Evolutionary conservation across 2,329 filamentous ascomycete genomes (phyloP).

Genomic region (Penicillium fuscoglaucum): DNA sequence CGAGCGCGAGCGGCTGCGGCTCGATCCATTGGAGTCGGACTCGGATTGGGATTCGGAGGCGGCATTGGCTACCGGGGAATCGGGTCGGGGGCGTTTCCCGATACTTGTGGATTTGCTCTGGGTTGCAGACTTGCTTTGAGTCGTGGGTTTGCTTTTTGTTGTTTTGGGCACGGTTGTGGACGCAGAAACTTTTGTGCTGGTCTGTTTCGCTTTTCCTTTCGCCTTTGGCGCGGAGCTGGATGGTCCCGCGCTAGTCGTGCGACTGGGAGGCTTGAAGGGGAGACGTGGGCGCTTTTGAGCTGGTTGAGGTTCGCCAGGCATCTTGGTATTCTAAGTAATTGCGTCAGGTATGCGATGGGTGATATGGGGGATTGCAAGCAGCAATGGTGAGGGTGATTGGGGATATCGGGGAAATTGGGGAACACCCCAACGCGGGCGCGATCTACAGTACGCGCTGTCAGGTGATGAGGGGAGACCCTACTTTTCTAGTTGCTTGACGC

Average conservation of each 20-base stretch:
- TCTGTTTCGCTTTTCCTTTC: constrained; percentile 22
- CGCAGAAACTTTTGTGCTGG: constrained; percentile 9
- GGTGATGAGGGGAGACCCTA: constrained; percentile 17
- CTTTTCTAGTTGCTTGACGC: neutral
- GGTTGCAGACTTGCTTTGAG: constrained; percentile 8
- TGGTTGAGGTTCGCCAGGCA: constrained; percentile 33
- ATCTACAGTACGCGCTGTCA: constrained; percentile 24
- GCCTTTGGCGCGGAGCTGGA: constrained; percentile 24
- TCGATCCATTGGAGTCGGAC: constrained; percentile 22
- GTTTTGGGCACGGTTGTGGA: constrained; percentile 11
- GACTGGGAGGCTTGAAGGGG: constrained; percentile 49
- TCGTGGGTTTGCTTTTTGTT: constrained; percentile 9
- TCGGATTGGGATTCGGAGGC: constrained; percentile 18
- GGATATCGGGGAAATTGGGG: neutral
- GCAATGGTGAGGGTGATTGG: neutral
- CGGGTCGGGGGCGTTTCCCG: constrained; percentile 17
- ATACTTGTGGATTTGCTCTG: constrained; percentile 15
- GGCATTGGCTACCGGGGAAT: constrained; percentile 12
- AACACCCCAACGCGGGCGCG: constrained; percentile 16
- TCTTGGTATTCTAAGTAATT: constrained; percentile 9
- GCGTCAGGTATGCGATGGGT: neutral
- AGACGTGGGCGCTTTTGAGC: constrained; percentile 41
- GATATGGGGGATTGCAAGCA: neutral
- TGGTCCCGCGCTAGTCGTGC: constrained; percentile 28
- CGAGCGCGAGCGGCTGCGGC: constrained; percentile 22